Evolutionary conservation across 805 yeast species (phyloP), one percentile per base, ranked within the genome.

Genomic region (Metschnikowia santaceciliae): DNA sequence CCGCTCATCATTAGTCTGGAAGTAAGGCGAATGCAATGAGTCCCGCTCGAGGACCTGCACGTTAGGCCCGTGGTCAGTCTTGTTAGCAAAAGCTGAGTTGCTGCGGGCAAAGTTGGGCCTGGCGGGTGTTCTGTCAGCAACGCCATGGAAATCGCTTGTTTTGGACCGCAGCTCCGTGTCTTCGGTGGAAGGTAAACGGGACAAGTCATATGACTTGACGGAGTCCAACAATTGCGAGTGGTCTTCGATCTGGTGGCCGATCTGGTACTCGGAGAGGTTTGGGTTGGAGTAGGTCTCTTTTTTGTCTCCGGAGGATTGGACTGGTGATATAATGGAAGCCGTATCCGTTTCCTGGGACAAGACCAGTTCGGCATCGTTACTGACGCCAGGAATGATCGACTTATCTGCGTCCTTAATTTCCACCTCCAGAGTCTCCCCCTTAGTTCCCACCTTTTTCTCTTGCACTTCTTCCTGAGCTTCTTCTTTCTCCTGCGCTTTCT

Each of bases 181-280:
- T 42, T 48, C 46, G 4, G 56, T 49, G 6, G 61, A 52, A 19
- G 62, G 62, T 54, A 59, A 56, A 33, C 47, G 53, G 23, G 54
- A 67, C 64, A 43, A 70, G 56, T 74, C 77, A 49, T 66, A 59
- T 4, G 74, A 67, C 58, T 68, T 61, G 46, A 74, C 66, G 11
- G 65, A 65, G 41, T 63, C 58, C 51, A 74, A 61, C 42, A 74
- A 63, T 45, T 70, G 71, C 26, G 62, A 52, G 52, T 72, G 77
- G 50, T 64, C 65, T 22, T 61, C 57, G 57, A 74, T 73, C 46
- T 71, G 70, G 55, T 74, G 59, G 22, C 68, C 71, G 49, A 74
- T 62, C 59, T 74, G 78, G 55, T 70, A 74, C 56, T 74, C 77
- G 1, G 77, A 72, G 38, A 74, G 61, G 56, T 74, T 74, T 19